Evolutionary conservation across 2,329 filamentous ascomycete species (phyloP).

Genomic region (Aspergillus sp.): DNA sequence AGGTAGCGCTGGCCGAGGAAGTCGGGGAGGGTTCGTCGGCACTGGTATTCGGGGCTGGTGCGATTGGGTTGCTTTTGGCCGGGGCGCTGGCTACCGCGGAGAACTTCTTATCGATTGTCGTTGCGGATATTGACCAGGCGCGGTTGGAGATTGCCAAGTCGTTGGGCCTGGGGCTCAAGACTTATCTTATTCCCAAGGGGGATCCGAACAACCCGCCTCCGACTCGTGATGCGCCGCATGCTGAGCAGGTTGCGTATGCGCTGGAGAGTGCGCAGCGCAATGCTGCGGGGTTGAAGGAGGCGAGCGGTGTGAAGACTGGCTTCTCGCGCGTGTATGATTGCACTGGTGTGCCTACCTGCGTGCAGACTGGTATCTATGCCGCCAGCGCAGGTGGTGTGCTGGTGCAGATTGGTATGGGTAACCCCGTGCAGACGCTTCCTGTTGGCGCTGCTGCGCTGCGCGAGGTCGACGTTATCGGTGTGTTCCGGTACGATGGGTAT

Average conservation of each 20-base stretch:
- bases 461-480: constrained; percentile 53
- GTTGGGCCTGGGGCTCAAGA: constrained; percentile 30
- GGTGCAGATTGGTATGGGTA: constrained; percentile 53
- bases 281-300: constrained; percentile 25
- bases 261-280: constrained; percentile 31
- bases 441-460: constrained; percentile 49
- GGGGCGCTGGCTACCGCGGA: constrained; percentile 51
- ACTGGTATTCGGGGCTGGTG: constrained; percentile 55
- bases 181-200: constrained; percentile 30
- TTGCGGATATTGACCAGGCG: constrained; percentile 55
- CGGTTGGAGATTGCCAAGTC: constrained; percentile 49
- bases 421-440: constrained; percentile 48
- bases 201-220: constrained; percentile 24
- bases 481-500: constrained; percentile 49
- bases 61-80: constrained; percentile 54
- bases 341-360: constrained; percentile 39
- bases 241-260: constrained; percentile 27
- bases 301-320: constrained; percentile 21
- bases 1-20: constrained; percentile 35
- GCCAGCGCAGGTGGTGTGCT: constrained; percentile 45
- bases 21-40: constrained; percentile 40
- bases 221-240: constrained; percentile 22
- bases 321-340: constrained; percentile 43
- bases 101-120: constrained; percentile 49
- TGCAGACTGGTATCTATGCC: constrained; percentile 41